A percentile compares a stretch with the other conserved stretches of the same genome.
Evolutionary conservation across 225 moss, liverwort and hornwort species (phyloP).

Genomic region (Takakia lepidozioides): DNA sequence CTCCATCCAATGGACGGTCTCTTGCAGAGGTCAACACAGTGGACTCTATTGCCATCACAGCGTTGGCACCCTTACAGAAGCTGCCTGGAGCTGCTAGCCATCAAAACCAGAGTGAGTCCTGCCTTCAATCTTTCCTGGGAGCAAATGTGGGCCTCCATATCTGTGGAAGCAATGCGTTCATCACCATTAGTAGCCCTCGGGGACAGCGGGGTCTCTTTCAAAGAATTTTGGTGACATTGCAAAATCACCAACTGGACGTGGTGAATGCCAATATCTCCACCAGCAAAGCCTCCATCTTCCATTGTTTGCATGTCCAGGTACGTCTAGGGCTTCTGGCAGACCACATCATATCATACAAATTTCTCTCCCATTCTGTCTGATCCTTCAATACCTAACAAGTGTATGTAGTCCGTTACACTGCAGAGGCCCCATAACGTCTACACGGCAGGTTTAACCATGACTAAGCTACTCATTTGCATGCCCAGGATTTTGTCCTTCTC

Average conservation of each 20-base stretch:
- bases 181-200: constrained; percentile 89
- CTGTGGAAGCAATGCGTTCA: constrained; percentile 84
- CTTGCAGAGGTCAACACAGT: constrained; percentile 25
- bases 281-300: constrained; percentile 77
- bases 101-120: constrained; percentile 41
- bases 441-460: constrained; percentile 1
- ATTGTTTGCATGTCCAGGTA: constrained; percentile 89
- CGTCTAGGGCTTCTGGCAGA: too few species aligned
- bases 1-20: constrained; percentile 39
- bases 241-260: constrained; percentile 74
- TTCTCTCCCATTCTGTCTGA: not conserved
- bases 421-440: not conserved
- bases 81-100: constrained; percentile 27
- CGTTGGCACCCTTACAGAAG: constrained; percentile 40
- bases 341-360: too few species aligned
- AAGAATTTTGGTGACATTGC: constrained; percentile 62
- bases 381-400: not conserved
- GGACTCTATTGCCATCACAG: constrained; percentile 29
- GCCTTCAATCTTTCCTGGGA: constrained; percentile 81
- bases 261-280: constrained; percentile 92
- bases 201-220: constrained; percentile 67
- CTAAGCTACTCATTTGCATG: too few species aligned
- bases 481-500: too few species aligned
- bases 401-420: not conserved
- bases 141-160: constrained; percentile 94